These are phyloP conservation scores for Mycena alexandri DNA, from an alignment of 768 basidiomycete genomes.

Conservation along the genomic window DNA sequence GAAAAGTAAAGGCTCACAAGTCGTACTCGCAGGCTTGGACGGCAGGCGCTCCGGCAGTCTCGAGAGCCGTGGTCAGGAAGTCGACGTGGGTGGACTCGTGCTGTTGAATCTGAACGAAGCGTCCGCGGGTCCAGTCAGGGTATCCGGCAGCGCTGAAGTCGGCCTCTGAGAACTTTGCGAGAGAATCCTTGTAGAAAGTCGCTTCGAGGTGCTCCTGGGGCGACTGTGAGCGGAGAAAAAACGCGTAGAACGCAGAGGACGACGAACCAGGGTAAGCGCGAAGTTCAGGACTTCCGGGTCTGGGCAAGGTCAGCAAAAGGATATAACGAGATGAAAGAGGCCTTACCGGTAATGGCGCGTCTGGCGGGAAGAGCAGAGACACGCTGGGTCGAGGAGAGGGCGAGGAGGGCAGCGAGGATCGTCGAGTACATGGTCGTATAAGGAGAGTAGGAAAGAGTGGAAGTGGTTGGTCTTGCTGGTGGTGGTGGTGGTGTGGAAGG, in stretches of 20 bases:
- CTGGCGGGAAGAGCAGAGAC: conserved; percentile 21
- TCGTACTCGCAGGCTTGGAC: conserved; percentile 53
- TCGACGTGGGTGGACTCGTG: conserved; percentile 67
- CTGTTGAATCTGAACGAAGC: conserved; percentile 64
- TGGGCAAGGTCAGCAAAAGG: conserved; percentile 15
- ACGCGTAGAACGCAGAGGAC: neutral
- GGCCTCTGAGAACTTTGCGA: conserved; percentile 58
- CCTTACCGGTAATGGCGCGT: conserved; percentile 24
- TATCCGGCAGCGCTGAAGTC: conserved; percentile 65
- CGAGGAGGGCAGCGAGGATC: conserved; percentile 14
- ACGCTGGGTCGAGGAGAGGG: neutral
- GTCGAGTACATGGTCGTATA: conserved; percentile 20
- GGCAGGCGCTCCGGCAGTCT: conserved; percentile 44
- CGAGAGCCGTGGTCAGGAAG: conserved; percentile 50
- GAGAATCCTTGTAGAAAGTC: conserved; percentile 58
- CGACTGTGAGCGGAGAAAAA: neutral
- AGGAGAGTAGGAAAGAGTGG: conserved; percentile 25
- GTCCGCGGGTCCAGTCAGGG: conserved; percentile 60
- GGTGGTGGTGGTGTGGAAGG: conserved; percentile 21
- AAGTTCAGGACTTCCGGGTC: conserved; percentile 58
- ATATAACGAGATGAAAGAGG: neutral
- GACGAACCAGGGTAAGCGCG: conserved; percentile 55
- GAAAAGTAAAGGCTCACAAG: conserved; percentile 39
- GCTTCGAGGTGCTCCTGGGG: conserved; percentile 56
- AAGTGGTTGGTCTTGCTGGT: conserved; percentile 7